Evolutionary conservation across 805 yeast genomes (phyloP), one percentile per base, ranked within the genome.

Genomic region (Grigorovia transvaalensis): DNA sequence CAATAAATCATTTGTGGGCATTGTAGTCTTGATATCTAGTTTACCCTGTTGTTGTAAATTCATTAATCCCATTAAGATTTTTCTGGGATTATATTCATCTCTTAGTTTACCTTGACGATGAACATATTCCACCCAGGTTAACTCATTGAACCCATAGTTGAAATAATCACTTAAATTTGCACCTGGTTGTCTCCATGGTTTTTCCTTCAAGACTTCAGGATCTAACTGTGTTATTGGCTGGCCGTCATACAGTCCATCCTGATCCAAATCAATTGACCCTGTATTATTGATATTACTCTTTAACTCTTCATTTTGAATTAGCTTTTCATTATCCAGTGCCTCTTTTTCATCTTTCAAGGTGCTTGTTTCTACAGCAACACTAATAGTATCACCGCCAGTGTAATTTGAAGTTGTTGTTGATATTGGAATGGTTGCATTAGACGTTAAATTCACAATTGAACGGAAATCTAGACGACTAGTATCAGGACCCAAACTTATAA

Each of bases 121-220:
- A 59, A 96, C 82, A 69, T 93, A 93, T 23, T 90, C 88, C 51
- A 85, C 81, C 99, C 99, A 93, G 15, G 97, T 85, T 57, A 86
- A 78, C 71, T 93, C 99, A 65, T 93, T 96, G 64, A 93, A 93
- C 1, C 99, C 99, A 63, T 82, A 93, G 70, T 93, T 93, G 75
- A 93, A 93, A 68, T 89, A 95, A 67, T 93, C 98, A 8, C 95
- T 79, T 44, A 88, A 71, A 69, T 93, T 97, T 3, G 96, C 96
- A 42, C 98, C 99, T 1, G 98, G 97, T 57, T 86, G 82, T 64
- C 99, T 79, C 99, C 99, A 93, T 9, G 99, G 99, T 71, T 95
- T 95, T 57, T 89, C 96, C 57, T 87, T 88, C 48, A 90, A 71
- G 50, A 82, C 84, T 54, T 85, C 91, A 11, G 91, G 75, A 54